Evolutionary conservation across 2,329 filamentous ascomycete species (phyloP).

Genomic region (Botryotinia convoluta): DNA sequence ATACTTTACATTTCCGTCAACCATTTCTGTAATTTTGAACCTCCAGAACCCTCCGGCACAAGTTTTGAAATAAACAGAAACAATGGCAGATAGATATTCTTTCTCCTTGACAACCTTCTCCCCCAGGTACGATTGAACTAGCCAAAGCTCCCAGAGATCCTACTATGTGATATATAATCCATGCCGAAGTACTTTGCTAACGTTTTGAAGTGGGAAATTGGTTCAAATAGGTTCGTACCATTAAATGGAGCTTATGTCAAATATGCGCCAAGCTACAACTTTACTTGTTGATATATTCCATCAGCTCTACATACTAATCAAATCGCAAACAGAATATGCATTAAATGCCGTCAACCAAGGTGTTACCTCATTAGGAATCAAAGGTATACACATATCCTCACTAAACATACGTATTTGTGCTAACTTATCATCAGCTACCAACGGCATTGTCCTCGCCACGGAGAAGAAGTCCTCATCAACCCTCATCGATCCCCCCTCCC

Average conservation of each 20-base stretch:
- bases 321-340: constrained; percentile 75
- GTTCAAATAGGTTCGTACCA: constrained; percentile 82
- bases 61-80: constrained; percentile 34
- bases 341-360: constrained; percentile 99
- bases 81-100: constrained; percentile 97
- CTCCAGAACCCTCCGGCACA: constrained; percentile 9
- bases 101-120: constrained; percentile 99
- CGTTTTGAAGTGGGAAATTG: constrained; percentile 78
- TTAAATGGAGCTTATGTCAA: constrained; percentile 8
- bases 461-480: constrained; percentile 99
- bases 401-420: background rate
- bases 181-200: constrained; percentile 27
- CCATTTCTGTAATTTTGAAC: constrained; percentile 3
- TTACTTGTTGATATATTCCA: constrained; percentile 21
- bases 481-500: constrained; percentile 89
- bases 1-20: constrained; percentile 18
- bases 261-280: constrained; percentile 18
- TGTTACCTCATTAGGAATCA: constrained; percentile 97
- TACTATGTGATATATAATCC: constrained; percentile 21
- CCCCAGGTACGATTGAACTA: constrained; percentile 71
- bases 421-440: constrained; percentile 65
- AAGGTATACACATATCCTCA: constrained; percentile 59
- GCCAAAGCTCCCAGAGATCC: constrained; percentile 25
- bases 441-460: constrained; percentile 96
- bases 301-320: constrained; percentile 25